Evolutionary conservation across 228 moss, liverwort and hornwort species (phyloP), one percentile per base, ranked within the genome.

Genomic region (Sphagnum fallax): DNA sequence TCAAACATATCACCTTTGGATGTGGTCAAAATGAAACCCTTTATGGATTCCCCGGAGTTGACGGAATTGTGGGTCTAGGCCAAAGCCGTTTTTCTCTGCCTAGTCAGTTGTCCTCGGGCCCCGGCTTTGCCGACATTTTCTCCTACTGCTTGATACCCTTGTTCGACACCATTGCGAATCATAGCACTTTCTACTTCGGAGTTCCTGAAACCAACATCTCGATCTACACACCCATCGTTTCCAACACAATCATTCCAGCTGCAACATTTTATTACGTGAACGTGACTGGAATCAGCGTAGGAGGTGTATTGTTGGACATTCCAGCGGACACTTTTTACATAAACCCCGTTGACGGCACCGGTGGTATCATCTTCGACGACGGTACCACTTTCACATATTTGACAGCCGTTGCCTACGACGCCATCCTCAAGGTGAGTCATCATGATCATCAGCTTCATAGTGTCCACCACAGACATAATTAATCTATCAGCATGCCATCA

Each of bases 61-160:
- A 91, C n/a, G 94, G 94, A 2, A 78, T 91, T 47, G 60, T 94
- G 47, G 94, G 94, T 14, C 53, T 94, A 13, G 94, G 87, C 1
- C 77, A 80, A 52, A 90, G 91, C 0, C 66, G 71, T 1, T 58
- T 94, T n/a, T 90, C 90, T 1, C 78, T 94, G 18, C 80, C 88
- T 4, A 51, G 78, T 0, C 91, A 94, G 76, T 75, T 94, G 0
- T 76, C 71, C 0, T 50, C 81, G 5, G 69, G 71, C 8, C 80
- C 88, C 75, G 50, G 63, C 52, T 65, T 68, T 47, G 78, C 75
- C 12, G 83, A 81, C 32, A 74, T 88, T 50, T 94, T 91, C 69
- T 91, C 91, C 14, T 94, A 94, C 73, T 94, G 94, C 62, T 76
- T 94, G 4, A 86, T 88, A 7, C 84, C 83, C 60, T 90, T 82